phyloP scores from a whole-genome alignment of 2,329 filamentous ascomycete species.

The Bipolaris oryzae region DNA sequence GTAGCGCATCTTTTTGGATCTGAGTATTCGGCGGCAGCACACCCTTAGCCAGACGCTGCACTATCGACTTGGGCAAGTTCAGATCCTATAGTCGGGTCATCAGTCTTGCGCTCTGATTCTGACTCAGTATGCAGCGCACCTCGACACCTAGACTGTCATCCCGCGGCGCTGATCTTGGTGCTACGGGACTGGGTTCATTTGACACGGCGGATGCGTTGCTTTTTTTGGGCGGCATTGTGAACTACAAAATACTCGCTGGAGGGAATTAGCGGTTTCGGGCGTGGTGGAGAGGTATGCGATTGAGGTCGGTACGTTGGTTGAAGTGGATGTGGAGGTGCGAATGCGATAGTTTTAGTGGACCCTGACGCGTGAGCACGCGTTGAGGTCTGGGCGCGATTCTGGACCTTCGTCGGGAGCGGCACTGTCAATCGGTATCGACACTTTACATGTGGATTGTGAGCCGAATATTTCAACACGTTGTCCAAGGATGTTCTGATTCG shows the following conservation, averaged over 20 bases:
- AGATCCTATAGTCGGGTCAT: constrained; percentile 58
- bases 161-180: constrained; percentile 31
- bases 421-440: not conserved
- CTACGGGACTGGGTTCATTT: constrained; percentile 43
- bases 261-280: too few relatives aligned
- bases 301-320: constrained; percentile 7
- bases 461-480: not conserved
- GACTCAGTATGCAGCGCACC: constrained; percentile 33
- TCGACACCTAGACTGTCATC: constrained; percentile 55
- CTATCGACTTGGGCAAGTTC: constrained; percentile 78
- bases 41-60: constrained; percentile 78
- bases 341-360: constrained; percentile 24
- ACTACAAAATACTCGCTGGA: not conserved
- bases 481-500: not conserved
- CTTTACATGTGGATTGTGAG: not conserved
- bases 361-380: constrained; percentile 41
- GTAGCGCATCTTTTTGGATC: constrained; percentile 80
- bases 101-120: not conserved
- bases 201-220: constrained; percentile 52
- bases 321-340: constrained; percentile 20
- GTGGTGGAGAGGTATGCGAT: not conserved
- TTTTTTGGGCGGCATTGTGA: constrained; percentile 55
- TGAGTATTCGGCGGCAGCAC: constrained; percentile 81
- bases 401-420: not conserved
- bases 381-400: constrained; percentile 20